phyloP scores from a whole-genome alignment of 2,329 filamentous ascomycete genomes.

The Dothiorella sarmentorum region DNA sequence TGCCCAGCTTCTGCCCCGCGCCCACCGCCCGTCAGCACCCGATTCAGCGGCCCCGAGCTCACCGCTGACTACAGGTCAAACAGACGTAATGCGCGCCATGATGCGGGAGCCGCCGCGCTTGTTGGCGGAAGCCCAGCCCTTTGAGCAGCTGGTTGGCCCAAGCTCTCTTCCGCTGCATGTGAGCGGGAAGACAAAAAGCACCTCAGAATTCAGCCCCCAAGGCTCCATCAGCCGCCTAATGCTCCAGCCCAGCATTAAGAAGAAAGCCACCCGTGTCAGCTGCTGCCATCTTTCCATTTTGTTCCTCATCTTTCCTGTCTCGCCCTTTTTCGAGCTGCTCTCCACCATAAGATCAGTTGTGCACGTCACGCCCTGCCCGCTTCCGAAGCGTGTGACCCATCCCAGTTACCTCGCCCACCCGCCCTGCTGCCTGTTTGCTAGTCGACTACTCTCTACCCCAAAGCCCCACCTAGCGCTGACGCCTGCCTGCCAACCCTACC shows the following conservation, averaged over 20 bases:
- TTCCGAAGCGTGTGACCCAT: slow-evolving; percentile 8
- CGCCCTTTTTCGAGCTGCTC: background rate
- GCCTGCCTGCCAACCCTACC: background rate
- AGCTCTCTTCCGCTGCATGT: background rate
- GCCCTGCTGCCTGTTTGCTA: slow-evolving; percentile 12
- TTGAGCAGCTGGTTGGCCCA: too few relatives aligned
- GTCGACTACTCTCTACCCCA: background rate
- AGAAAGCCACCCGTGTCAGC: slow-evolving; percentile 14
- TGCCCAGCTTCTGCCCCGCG: slow-evolving; percentile 3
- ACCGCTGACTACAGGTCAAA: slow-evolving; percentile 10
- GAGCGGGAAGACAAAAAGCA: background rate
- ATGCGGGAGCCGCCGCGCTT: slow-evolving; percentile 4
- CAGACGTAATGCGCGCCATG: background rate
- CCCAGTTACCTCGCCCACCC: slow-evolving; percentile 11
- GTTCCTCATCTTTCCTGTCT: background rate
- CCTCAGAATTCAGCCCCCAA: slow-evolving; percentile 8
- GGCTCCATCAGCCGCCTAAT: slow-evolving; percentile 1
- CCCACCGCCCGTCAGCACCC: slow-evolving; percentile 7
- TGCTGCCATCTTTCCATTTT: background rate
- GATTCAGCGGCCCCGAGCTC: background rate
- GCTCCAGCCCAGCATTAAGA: slow-evolving; percentile 2
- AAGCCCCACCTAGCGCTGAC: slow-evolving; percentile 9
- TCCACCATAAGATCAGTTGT: background rate
- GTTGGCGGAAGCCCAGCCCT: background rate
- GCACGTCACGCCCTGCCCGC: slow-evolving; percentile 13